These are phyloP conservation scores for Dalechampia spathulata DNA, from an alignment of 441 rosid species.

Conservation along the genomic window DNA sequence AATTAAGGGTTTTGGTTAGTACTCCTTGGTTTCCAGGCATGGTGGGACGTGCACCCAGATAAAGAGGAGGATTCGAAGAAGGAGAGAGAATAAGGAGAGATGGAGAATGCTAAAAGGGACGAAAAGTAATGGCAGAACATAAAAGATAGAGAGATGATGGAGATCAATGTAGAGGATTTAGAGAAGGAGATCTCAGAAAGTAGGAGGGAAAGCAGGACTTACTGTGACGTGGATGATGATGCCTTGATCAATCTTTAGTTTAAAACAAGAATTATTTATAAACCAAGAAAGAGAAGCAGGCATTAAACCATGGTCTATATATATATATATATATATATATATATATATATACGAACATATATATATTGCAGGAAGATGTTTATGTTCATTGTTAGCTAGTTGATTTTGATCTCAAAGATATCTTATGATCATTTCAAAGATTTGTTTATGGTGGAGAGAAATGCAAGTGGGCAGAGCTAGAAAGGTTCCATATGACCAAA, in stretches of 20 bases:
- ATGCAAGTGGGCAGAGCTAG: slow-evolving; percentile 26
- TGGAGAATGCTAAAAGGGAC: too few relatives aligned
- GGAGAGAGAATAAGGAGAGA: background rate
- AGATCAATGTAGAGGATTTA: slow-evolving; percentile 9
- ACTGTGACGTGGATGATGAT: slow-evolving; percentile 40
- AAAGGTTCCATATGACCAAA: too few relatives aligned
- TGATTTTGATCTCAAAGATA: too few relatives aligned
- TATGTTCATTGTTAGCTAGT: slow-evolving; percentile 7
- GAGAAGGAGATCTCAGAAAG: slow-evolving; percentile 46
- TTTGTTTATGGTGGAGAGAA: slow-evolving; percentile 2
- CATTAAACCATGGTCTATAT: too few relatives aligned
- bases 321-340: too few relatives aligned
- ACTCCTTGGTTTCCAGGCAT: slow-evolving; percentile 42
- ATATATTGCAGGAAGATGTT: background rate
- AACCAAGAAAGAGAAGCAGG: background rate
- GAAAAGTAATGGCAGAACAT: background rate
- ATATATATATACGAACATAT: too few relatives aligned
- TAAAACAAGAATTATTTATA: background rate
- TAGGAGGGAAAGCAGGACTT: slow-evolving; percentile 32
- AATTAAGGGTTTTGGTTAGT: slow-evolving; percentile 19
- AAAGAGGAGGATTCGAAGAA: too few relatives aligned
- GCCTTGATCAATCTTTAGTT: too few relatives aligned
- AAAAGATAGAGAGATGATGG: slow-evolving; percentile 13
- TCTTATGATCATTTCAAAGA: background rate
- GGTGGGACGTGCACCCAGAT: too few relatives aligned